Evolutionary conservation across 2,329 filamentous ascomycete genomes (phyloP), one percentile per base, ranked within the genome.

Genomic region (Coniochaeta sp.): DNA sequence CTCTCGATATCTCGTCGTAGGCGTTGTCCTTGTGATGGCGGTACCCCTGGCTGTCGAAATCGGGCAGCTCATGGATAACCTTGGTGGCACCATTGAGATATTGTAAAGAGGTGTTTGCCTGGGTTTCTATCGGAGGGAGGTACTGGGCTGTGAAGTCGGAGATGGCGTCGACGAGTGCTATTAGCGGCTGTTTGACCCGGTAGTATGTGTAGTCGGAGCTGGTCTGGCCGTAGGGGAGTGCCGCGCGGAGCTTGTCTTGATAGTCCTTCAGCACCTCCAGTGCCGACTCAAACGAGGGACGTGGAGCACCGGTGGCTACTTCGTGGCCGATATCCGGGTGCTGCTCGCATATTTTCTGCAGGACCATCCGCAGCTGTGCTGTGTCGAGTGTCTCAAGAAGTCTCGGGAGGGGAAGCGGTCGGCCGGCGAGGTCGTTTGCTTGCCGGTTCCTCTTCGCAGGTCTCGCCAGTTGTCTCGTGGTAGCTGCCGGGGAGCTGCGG

Each of bases 101-200:
- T 61, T 85, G 84, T 47, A 99, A 77, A 2, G 91, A 96, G 13
- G 86, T 79, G 27, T 85, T 85, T n/a, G 88, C 76, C 65, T 96
- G 91, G 2, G 81, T 76, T 71, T 99, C 94, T 63, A 88, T 87
- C 0, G 94, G 94, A 12, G 94, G 94, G 3, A 99, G 82, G 63
- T 95, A 99, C 67, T 97, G 91, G 4, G 91, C 90, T 0, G 91
- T 97, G 65, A 95, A 99, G 65, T 99, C 94, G 66, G 87, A 86
- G 42, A 99, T 78, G 40, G 94, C 91, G 53, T 96, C 90, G 54
- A 96, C 82, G 22, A 99, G 79, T 53, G 89, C 85, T 24, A 83
- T 74, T 16, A 97, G 77, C 32, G 87, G 82, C 57, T 91, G 87
- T 60, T 87, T 89, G 51, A 97, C 89, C 60, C 94, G 84, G 66